Conservation (phyloP, 345 rosid genomes). For the Clausena lansium region DNA sequence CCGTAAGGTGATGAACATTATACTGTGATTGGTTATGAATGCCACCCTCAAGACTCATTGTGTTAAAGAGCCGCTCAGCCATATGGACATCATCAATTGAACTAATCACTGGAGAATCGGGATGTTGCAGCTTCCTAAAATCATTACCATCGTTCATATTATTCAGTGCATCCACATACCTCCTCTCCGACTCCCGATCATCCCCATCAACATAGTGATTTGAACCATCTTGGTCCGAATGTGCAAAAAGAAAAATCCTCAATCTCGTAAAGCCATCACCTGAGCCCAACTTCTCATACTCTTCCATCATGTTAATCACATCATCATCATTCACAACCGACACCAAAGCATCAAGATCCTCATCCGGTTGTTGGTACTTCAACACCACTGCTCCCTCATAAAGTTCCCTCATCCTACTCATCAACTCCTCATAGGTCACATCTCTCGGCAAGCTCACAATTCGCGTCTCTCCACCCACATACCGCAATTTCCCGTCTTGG, state of each 20-base stretch:
- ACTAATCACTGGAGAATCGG: slow-evolving; percentile 41
- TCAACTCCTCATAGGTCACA: slow-evolving; percentile 70
- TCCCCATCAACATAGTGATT: slow-evolving; percentile 68
- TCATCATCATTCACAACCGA: slow-evolving; percentile 96
- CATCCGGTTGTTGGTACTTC: slow-evolving; percentile 98
- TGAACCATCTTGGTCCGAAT: slow-evolving; percentile 64
- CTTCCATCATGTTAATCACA: slow-evolving; percentile 96
- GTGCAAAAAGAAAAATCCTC: slow-evolving; percentile 83
- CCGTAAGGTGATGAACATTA: slow-evolving; percentile 48
- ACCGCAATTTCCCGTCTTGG: slow-evolving; percentile 88
- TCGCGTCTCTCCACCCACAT: slow-evolving; percentile 95
- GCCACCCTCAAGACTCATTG: slow-evolving; percentile 56
- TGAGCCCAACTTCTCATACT: slow-evolving; percentile 85
- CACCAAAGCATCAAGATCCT: slow-evolving; percentile 98
- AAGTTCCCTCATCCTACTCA: slow-evolving; percentile 84
- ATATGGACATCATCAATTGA: slow-evolving; percentile 29
- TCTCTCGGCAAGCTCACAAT: slow-evolving; percentile 74
- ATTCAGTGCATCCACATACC: slow-evolving; percentile 95
- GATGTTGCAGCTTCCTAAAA: slow-evolving; percentile 50
- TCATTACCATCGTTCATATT: slow-evolving; percentile 72
- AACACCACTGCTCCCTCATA: slow-evolving; percentile 70
- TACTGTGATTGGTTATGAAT: slow-evolving; percentile 54
- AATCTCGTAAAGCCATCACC: slow-evolving; percentile 93
- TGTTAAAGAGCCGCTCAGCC: slow-evolving; percentile 43
- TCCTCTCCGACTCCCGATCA: slow-evolving; percentile 81